A percentile compares a stretch with the other conserved stretches of the same genome.
phyloP scores from a whole-genome alignment of 2,329 filamentous ascomycete species.

The Alternaria postmessia region DNA sequence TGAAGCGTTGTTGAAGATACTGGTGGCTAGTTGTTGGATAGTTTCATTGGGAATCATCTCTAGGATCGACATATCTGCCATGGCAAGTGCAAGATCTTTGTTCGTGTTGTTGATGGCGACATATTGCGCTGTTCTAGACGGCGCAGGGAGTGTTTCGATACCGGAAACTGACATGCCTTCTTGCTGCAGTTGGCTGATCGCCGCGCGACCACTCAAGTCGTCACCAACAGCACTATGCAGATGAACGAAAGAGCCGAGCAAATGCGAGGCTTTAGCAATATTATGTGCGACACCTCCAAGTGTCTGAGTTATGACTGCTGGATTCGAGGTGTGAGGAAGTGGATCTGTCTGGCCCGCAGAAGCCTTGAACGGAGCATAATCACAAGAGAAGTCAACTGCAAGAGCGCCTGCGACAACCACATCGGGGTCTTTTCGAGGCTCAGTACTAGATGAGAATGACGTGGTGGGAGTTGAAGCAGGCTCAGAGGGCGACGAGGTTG shows the following conservation, averaged over 20 bases:
- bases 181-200: conserved; percentile 70
- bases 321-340: conserved; percentile 82
- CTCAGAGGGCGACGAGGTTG: conserved; percentile 23
- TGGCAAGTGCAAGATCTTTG: conserved; percentile 86
- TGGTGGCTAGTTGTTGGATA: conserved; percentile 25
- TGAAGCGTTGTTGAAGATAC: conserved; percentile 18
- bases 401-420: conserved; percentile 92
- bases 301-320: conserved; percentile 78
- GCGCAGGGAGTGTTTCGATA: conserved; percentile 59
- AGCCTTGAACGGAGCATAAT: conserved; percentile 66
- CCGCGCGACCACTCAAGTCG: conserved; percentile 77
- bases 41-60: conserved; percentile 52
- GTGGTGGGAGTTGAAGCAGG: conserved; percentile 19
- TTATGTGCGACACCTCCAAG: conserved; percentile 94
- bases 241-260: conserved; percentile 70
- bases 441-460: conserved; percentile 4
- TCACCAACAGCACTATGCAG: conserved; percentile 84
- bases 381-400: conserved; percentile 86
- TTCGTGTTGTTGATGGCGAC: conserved; percentile 85
- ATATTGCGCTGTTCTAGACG: conserved; percentile 83
- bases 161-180: conserved; percentile 71
- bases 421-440: conserved; percentile 52
- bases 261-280: conserved; percentile 83
- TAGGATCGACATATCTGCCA: conserved; percentile 94
- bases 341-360: conserved; percentile 54